Evolutionary conservation across 139 green algal genomes (phyloP).

Genomic region (Trebouxia sp.): DNA sequence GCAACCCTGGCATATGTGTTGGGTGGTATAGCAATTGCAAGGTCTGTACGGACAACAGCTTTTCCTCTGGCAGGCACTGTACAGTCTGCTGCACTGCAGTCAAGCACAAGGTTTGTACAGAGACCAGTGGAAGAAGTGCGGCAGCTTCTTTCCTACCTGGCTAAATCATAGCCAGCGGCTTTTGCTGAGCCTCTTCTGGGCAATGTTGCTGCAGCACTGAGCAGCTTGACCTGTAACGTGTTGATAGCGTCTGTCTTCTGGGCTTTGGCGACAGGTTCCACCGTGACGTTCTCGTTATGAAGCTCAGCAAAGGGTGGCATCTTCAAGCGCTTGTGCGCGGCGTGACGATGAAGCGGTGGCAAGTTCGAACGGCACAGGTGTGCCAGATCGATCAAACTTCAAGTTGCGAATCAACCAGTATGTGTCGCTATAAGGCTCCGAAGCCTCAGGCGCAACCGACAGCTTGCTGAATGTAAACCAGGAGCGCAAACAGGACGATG

Average conservation of each 20-base stretch:
- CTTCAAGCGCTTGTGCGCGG: too few relatives aligned
- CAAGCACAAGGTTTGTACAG: neutral
- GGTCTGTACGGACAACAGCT: constrained; percentile 83
- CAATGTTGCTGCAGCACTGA: constrained; percentile 78
- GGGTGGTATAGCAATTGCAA: constrained; percentile 84
- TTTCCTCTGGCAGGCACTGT: constrained; percentile 87
- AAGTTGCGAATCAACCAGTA: too few relatives aligned
- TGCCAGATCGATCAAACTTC: too few relatives aligned
- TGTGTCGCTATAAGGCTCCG: too few relatives aligned
- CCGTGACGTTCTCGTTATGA: neutral
- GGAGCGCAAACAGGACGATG: too few relatives aligned
- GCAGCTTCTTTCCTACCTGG: constrained; percentile 58
- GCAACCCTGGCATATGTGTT: constrained; percentile 96
- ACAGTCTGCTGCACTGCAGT: constrained; percentile 78
- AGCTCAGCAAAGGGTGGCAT: neutral
- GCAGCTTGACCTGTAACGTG: constrained; percentile 81
- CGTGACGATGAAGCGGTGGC: too few relatives aligned
- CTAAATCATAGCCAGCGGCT: constrained; percentile 94
- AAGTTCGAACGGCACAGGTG: too few relatives aligned
- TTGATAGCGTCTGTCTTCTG: constrained; percentile 12
- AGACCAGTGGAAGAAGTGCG: neutral
- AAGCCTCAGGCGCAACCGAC: too few relatives aligned
- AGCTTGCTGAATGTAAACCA: too few relatives aligned
- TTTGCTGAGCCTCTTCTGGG: constrained; percentile 79
- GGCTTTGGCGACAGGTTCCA: neutral